phyloP scores from a whole-genome alignment of 164 flowering plant genomes.

The Berberis vulgaris region DNA sequence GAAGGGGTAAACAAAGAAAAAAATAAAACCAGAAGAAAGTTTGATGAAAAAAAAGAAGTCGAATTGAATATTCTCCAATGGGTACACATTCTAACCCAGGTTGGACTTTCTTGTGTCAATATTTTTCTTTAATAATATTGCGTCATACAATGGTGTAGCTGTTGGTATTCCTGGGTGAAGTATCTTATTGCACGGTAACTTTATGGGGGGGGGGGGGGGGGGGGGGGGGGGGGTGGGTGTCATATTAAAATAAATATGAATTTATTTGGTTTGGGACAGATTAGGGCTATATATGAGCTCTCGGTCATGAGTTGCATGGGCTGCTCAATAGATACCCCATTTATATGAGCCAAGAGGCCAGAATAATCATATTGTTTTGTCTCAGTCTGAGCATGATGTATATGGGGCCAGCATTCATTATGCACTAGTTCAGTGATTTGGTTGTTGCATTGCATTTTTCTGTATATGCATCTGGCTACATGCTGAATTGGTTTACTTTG shows the following conservation, averaged over 20 bases:
- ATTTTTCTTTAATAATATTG: no score
- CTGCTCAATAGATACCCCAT: no score
- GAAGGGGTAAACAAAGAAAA: no score
- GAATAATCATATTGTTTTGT: background rate
- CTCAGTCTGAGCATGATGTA: background rate
- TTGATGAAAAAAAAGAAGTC: no score
- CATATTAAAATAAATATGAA: background rate
- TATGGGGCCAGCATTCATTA: background rate
- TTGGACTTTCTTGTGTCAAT: background rate
- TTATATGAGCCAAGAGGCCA: no score
- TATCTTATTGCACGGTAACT: background rate
- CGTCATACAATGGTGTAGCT: no score
- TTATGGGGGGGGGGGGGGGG: background rate
- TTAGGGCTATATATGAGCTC: no score
- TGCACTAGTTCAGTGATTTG: background rate
- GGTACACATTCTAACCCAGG: no score
- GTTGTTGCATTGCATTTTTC: background rate
- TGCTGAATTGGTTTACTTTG: conserved; percentile 3
- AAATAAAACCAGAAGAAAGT: no score
- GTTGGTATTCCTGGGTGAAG: background rate
- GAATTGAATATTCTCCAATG: no score
- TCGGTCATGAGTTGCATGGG: no score
- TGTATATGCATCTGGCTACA: background rate
- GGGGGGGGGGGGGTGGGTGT: background rate
- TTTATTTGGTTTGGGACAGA: no score